Conservation (phyloP, 1,284 basidiomycete species). For the Cryptococcus floricola region DNA sequence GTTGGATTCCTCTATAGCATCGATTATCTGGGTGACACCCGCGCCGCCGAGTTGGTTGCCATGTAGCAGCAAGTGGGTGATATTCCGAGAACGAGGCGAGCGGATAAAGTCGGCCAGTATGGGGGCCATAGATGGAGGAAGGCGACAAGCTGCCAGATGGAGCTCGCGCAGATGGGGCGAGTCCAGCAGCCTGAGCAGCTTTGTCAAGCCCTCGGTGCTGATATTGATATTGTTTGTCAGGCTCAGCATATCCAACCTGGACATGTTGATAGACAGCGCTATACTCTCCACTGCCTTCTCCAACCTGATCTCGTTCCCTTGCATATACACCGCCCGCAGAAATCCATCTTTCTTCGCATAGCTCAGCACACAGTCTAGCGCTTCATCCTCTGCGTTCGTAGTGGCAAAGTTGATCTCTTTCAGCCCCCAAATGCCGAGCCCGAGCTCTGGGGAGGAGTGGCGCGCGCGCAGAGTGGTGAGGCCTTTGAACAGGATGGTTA, state of each 20-base stretch:
- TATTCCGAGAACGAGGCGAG: slow-evolving; percentile 21
- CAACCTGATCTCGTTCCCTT: slow-evolving; percentile 35
- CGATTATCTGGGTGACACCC: slow-evolving; percentile 31
- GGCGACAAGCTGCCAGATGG: slow-evolving; percentile 35
- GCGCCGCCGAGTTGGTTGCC: slow-evolving; percentile 32
- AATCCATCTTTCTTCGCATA: slow-evolving; percentile 40
- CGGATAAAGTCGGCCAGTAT: slow-evolving; percentile 11
- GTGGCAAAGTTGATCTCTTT: slow-evolving; percentile 35
- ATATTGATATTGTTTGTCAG: slow-evolving; percentile 35
- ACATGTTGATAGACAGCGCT: slow-evolving; percentile 29
- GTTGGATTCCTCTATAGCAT: slow-evolving; percentile 32
- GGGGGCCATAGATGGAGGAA: slow-evolving; percentile 16
- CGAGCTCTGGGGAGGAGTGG: slow-evolving; percentile 18
- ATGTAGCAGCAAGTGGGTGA: slow-evolving; percentile 36
- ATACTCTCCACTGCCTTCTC: slow-evolving; percentile 19
- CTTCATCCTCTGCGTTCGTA: slow-evolving; percentile 28
- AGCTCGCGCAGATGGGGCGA: slow-evolving; percentile 28
- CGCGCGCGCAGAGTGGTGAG: slow-evolving; percentile 24
- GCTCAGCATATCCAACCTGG: slow-evolving; percentile 25
- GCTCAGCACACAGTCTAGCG: slow-evolving; percentile 22
- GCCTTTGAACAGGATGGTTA: slow-evolving; percentile 34
- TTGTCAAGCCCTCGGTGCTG: slow-evolving; percentile 11
- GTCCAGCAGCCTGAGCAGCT: slow-evolving; percentile 25
- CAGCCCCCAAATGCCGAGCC: slow-evolving; percentile 33
- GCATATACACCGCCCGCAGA: slow-evolving; percentile 27